Percentiles rank a stretch among this genome's conserved stretches.
Conservation (phyloP, 257 asterid species). For the Gentiana dahurica region DNA sequence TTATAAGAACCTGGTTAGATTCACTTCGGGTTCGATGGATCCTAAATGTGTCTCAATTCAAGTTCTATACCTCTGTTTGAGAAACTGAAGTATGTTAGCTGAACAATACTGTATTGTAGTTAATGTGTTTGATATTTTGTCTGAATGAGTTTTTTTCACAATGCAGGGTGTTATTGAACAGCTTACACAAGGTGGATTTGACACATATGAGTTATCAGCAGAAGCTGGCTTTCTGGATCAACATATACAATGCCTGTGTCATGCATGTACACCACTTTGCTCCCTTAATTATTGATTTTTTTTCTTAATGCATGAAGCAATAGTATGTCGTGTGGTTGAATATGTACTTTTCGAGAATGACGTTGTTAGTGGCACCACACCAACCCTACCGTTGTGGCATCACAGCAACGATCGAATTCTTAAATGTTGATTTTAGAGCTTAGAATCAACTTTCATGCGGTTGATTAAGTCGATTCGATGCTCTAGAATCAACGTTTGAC, state of each 20-base stretch:
- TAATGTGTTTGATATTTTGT: neutral
- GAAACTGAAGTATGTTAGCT: conserved; percentile 48
- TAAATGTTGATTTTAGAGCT: too few relatives aligned
- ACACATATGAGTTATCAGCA: conserved; percentile 25
- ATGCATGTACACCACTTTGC: conserved; percentile 28
- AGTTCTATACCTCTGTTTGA: conserved; percentile 54
- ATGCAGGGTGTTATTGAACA: conserved; percentile 49
- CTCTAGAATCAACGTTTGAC: too few relatives aligned
- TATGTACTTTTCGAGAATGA: too few relatives aligned
- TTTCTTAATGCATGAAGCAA: too few relatives aligned
- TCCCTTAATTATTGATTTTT: neutral
- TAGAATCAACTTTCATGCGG: too few relatives aligned
- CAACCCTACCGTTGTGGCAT: too few relatives aligned
- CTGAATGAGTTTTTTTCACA: neutral
- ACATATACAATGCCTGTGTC: conserved; percentile 43
- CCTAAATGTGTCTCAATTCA: conserved; percentile 57
- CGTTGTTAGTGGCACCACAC: too few relatives aligned
- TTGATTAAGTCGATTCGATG: too few relatives aligned
- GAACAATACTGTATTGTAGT: neutral
- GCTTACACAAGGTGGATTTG: conserved; percentile 57
- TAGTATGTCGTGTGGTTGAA: too few relatives aligned
- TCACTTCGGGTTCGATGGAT: conserved; percentile 59
- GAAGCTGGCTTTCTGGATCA: conserved; percentile 47
- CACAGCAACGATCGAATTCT: too few relatives aligned
- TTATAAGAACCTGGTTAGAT: conserved; percentile 65